These are phyloP conservation scores for Clavariopsis aquatica DNA, from an alignment of 495 filamentous ascomycete species.

Conservation along the genomic window DNA sequence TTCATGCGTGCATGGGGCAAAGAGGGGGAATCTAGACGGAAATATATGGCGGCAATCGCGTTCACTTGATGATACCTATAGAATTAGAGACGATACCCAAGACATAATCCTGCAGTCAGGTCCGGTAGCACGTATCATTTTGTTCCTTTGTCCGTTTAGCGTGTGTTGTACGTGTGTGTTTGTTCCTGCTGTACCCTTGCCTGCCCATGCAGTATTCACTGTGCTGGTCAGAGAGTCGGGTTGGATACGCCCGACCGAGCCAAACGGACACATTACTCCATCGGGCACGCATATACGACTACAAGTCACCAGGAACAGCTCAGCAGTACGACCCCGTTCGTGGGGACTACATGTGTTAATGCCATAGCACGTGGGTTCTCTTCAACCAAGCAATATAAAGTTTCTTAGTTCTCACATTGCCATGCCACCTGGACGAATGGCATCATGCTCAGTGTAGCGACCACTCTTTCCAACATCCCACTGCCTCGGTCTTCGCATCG, in stretches of 20 bases:
- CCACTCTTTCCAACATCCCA: background rate
- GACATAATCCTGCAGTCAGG: background rate
- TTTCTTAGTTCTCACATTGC: background rate
- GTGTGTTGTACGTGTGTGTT: background rate
- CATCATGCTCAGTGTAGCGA: background rate
- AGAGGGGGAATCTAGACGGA: background rate
- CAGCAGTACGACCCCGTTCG: background rate
- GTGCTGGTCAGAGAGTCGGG: background rate
- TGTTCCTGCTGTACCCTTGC: background rate
- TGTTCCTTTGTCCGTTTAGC: background rate
- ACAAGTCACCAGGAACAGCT: background rate
- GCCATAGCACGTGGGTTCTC: background rate
- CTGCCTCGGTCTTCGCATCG: background rate
- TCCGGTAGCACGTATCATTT: background rate
- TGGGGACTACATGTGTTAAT: background rate
- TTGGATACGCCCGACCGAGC: background rate
- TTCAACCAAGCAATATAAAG: background rate
- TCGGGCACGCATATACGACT: background rate
- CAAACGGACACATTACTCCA: background rate
- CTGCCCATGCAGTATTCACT: background rate
- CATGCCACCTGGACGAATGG: background rate
- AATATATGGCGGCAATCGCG: slow-evolving; percentile 4
- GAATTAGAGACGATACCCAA: slow-evolving; percentile 3
- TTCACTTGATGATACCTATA: slow-evolving; percentile 9
- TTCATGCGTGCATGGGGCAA: background rate